phyloP scores from a whole-genome alignment of 805 yeast genomes.

The Saccharomycopsis lassenensis region DNA sequence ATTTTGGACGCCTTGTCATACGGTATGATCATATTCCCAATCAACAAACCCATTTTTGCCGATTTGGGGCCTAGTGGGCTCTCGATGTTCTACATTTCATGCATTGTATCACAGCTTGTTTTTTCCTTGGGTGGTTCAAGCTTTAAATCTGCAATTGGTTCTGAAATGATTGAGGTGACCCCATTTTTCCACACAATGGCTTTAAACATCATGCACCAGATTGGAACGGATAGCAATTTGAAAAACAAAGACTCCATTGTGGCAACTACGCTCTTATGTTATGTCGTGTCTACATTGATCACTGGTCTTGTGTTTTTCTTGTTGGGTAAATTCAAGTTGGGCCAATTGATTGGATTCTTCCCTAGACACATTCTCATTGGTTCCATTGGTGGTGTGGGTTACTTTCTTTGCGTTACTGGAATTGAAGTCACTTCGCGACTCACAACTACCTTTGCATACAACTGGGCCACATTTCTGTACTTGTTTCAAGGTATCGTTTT shows the following conservation, averaged over 20 bases:
- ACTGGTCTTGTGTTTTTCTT: conserved; percentile 75
- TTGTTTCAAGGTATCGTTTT: conserved; percentile 31
- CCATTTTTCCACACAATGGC: conserved; percentile 98
- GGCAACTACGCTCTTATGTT: conserved; percentile 81
- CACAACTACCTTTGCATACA: conserved; percentile 62
- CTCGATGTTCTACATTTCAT: conserved; percentile 88
- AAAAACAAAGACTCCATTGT: conserved; percentile 40
- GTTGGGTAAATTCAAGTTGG: conserved; percentile 71
- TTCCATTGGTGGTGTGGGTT: conserved; percentile 98
- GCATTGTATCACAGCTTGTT: conserved; percentile 80
- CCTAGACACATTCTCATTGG: conserved; percentile 95
- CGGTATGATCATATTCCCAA: conserved; percentile 96
- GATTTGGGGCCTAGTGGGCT: conserved; percentile 79
- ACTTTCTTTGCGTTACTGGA: conserved; percentile 82
- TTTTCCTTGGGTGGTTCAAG: conserved; percentile 87
- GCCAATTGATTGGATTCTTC: conserved; percentile 85
- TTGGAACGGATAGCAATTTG: conserved; percentile 34
- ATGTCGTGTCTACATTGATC: conserved; percentile 69
- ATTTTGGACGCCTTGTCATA: conserved; percentile 89
- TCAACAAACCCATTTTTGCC: conserved; percentile 68
- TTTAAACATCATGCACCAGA: conserved; percentile 43
- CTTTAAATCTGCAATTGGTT: conserved; percentile 85
- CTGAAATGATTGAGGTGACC: conserved; percentile 98
- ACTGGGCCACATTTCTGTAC: conserved; percentile 42
- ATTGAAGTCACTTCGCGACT: conserved; percentile 81